A percentile compares a stretch with the other conserved stretches of the same genome.
Evolutionary conservation across 75 land plant genomes (phyloP).

Genomic region (Cryptomeria japonica): DNA sequence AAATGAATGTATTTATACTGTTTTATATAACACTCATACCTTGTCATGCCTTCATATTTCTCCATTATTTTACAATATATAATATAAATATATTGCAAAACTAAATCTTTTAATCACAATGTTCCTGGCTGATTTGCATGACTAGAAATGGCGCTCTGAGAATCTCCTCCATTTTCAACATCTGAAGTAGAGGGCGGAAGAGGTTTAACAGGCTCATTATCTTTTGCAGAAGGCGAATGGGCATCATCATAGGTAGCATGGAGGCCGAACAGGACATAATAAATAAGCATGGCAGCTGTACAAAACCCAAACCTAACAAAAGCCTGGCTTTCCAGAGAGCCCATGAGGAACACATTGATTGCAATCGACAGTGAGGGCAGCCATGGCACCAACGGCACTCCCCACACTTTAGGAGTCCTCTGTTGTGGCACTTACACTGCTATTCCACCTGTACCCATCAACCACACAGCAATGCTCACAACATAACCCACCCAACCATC

Average conservation of each 20-base stretch:
- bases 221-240: constrained; percentile 6
- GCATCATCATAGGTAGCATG: constrained; percentile 92
- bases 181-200: not conserved
- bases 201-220: constrained; percentile 12
- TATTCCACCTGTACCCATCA: constrained; percentile 59
- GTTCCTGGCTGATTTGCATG: not conserved
- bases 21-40: too few species aligned
- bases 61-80: too few species aligned
- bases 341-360: constrained; percentile 73
- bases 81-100: too few species aligned
- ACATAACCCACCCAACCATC: constrained; percentile 70
- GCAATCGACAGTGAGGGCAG: constrained; percentile 83
- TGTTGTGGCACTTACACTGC: constrained; percentile 37
- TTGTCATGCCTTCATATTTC: too few species aligned
- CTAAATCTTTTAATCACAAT: too few species aligned
- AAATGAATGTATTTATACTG: too few species aligned
- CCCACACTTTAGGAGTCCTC: constrained; percentile 72
- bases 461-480: constrained; percentile 50
- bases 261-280: constrained; percentile 77
- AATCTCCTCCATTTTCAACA: not conserved
- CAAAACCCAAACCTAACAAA: constrained; percentile 74
- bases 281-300: constrained; percentile 62
- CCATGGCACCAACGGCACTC: constrained; percentile 96
- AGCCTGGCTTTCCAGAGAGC: constrained; percentile 62
- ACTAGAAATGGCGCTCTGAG: not conserved